Percentiles rank a stretch among this genome's conserved stretches.
Conservation (phyloP, 768 basidiomycete genomes). For the Kwoniella sp. region DNA sequence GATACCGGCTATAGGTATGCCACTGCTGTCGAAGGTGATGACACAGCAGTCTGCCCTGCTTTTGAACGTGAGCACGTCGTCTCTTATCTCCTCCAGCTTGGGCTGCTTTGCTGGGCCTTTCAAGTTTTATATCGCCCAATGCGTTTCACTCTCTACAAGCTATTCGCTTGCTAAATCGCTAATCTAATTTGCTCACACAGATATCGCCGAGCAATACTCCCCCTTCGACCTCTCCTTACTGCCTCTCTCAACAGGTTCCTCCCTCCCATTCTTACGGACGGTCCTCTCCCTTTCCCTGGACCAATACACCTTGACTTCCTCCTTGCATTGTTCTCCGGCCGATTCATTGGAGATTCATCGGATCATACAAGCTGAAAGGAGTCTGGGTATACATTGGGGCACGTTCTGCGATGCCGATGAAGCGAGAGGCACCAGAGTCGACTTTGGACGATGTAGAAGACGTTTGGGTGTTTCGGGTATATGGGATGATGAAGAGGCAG, state of each 20-base stretch:
- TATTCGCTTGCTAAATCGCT: no score
- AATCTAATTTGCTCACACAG: no score
- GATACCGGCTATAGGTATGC: slow-evolving; percentile 55
- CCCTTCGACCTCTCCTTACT: slow-evolving; percentile 48
- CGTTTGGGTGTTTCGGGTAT: slow-evolving; percentile 19
- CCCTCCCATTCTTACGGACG: slow-evolving; percentile 52
- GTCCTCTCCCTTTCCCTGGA: slow-evolving; percentile 53
- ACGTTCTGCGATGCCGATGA: slow-evolving; percentile 50
- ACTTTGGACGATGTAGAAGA: slow-evolving; percentile 43
- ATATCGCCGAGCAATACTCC: slow-evolving; percentile 49
- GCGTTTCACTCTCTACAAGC: no score
- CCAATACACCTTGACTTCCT: slow-evolving; percentile 54
- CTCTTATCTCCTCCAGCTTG: neutral
- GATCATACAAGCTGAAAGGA: slow-evolving; percentile 33
- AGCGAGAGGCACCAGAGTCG: slow-evolving; percentile 44
- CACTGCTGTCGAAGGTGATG: slow-evolving; percentile 42
- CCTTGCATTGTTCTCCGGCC: slow-evolving; percentile 43
- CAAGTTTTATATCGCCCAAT: no score
- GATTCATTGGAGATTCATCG: slow-evolving; percentile 46
- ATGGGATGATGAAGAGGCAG: slow-evolving; percentile 33
- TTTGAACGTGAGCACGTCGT: slow-evolving; percentile 44
- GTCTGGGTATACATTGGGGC: slow-evolving; percentile 50
- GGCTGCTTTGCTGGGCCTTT: no score
- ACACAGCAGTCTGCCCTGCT: slow-evolving; percentile 52
- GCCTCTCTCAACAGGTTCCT: slow-evolving; percentile 54